Evolutionary conservation across 1,284 basidiomycete species (phyloP).

Genomic region (Stygiomarasmius scandens): DNA sequence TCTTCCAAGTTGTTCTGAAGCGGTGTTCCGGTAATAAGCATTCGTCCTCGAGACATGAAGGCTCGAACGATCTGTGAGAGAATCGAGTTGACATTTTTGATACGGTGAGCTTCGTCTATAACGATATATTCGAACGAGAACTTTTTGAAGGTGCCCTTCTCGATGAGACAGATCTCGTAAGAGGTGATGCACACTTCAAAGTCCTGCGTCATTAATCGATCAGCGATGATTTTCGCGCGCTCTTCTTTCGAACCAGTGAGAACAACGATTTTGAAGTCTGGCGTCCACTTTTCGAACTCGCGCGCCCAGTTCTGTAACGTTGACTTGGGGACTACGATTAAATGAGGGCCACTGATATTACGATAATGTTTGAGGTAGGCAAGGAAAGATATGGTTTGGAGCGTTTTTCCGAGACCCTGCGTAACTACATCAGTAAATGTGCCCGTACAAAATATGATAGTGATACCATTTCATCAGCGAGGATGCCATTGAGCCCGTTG

Average conservation of each 20-base stretch:
- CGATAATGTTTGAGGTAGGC: slow-evolving; percentile 91
- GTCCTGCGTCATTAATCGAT: slow-evolving; percentile 81
- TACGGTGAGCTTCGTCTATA: slow-evolving; percentile 98
- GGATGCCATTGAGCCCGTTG: slow-evolving; percentile 91
- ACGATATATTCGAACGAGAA: slow-evolving; percentile 98
- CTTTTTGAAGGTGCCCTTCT: slow-evolving; percentile 90
- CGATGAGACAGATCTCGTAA: slow-evolving; percentile 97
- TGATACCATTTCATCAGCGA: slow-evolving; percentile 91
- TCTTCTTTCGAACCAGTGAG: slow-evolving; percentile 92
- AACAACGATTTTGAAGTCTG: slow-evolving; percentile 83
- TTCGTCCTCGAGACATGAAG: slow-evolving; percentile 86
- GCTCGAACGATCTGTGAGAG: slow-evolving; percentile 94
- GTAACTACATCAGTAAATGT: slow-evolving; percentile 13
- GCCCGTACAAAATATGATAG: slow-evolving; percentile 3
- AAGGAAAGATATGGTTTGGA: slow-evolving; percentile 98
- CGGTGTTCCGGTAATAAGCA: slow-evolving; percentile 95
- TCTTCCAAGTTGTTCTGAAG: slow-evolving; percentile 98
- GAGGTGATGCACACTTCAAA: slow-evolving; percentile 97
- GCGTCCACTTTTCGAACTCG: slow-evolving; percentile 93
- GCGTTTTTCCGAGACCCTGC: slow-evolving; percentile 95
- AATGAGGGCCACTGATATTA: slow-evolving; percentile 80
- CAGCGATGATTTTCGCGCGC: slow-evolving; percentile 79
- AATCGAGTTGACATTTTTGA: slow-evolving; percentile 99
- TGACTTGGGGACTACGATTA: slow-evolving; percentile 97
- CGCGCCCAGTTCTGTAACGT: slow-evolving; percentile 97